Conservation (phyloP, 805 yeast species). For the Tetrapisispora namnaoensis region DNA sequence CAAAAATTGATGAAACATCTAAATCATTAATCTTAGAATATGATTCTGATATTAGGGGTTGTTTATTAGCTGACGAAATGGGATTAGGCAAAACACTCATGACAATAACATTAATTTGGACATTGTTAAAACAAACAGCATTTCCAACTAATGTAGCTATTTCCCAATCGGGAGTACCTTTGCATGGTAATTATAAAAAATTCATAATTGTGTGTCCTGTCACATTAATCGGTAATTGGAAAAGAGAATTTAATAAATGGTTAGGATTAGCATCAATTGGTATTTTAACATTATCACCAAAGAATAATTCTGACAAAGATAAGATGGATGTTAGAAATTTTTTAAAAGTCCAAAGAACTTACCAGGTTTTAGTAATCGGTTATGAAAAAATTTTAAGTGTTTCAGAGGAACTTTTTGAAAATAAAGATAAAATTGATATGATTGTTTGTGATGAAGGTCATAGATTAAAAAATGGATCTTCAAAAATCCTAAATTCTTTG, state of each 20-base stretch:
- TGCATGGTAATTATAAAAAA: conserved; percentile 37
- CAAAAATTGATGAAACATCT: conserved; percentile 2
- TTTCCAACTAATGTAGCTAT: conserved; percentile 27
- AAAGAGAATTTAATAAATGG: conserved; percentile 84
- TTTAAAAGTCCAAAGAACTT: conserved; percentile 52
- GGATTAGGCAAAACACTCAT: conserved; percentile 87
- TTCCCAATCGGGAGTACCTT: conserved; percentile 27
- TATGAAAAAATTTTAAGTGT: conserved; percentile 68
- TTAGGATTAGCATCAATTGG: conserved; percentile 54
- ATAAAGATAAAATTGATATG: conserved; percentile 43
- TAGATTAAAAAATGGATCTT: conserved; percentile 63
- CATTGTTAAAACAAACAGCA: conserved; percentile 62
- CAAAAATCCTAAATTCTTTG: conserved; percentile 60
- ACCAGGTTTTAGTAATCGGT: conserved; percentile 77
- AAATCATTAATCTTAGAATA: conserved; percentile 13
- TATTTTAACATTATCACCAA: conserved; percentile 49
- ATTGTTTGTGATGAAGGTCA: conserved; percentile 95
- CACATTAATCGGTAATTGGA: conserved; percentile 82
- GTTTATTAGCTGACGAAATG: conserved; percentile 93
- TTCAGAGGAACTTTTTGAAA: conserved; percentile 39
- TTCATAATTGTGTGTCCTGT: conserved; percentile 86
- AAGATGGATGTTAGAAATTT: conserved; percentile 49
- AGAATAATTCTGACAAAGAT: conserved; percentile 43
- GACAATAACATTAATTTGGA: conserved; percentile 79
- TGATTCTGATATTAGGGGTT: conserved; percentile 42